A percentile compares a stretch with the other conserved stretches of the same genome.
phyloP scores from a whole-genome alignment of 495 filamentous ascomycete species.

The Penicillium pulvis region DNA sequence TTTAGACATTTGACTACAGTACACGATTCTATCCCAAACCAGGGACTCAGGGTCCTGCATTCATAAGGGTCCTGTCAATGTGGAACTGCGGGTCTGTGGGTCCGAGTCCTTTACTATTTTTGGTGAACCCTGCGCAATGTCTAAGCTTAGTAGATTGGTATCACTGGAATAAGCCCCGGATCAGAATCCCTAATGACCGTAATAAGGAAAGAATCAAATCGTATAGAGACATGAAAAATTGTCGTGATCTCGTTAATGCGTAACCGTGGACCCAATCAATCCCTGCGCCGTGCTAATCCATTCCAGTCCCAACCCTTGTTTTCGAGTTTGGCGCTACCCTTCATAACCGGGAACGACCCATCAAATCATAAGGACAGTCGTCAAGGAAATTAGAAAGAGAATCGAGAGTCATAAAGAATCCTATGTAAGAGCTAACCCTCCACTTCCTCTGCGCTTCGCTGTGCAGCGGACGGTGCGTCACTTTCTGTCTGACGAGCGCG shows the following conservation, averaged over 20 bases:
- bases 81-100: constrained; percentile 10
- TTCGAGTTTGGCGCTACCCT: constrained; percentile 2
- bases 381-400: constrained; percentile 9
- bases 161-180: background rate
- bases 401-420: constrained; percentile 8
- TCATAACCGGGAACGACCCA: constrained; percentile 5
- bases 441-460: constrained; percentile 45
- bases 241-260: constrained; percentile 9
- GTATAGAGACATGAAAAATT: background rate
- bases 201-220: background rate
- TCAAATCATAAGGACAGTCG: constrained; percentile 14
- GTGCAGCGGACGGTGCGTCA: constrained; percentile 28
- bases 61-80: constrained; percentile 16
- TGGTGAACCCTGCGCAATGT: constrained; percentile 1
- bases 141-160: background rate
- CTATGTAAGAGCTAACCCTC: constrained; percentile 28
- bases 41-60: constrained; percentile 3
- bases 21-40: background rate
- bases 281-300: constrained; percentile 17
- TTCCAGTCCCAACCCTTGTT: constrained; percentile 10
- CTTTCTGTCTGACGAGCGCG: constrained; percentile 37
- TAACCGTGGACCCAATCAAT: constrained; percentile 5
- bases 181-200: background rate
- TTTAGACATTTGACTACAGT: too few relatives aligned
- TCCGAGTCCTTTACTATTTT: constrained; percentile 7